A percentile compares a stretch with the other conserved stretches of the same genome.
These are phyloP conservation scores for Pisolithus marmoratus DNA, from an alignment of 768 basidiomycete genomes.

Conservation along the genomic window DNA sequence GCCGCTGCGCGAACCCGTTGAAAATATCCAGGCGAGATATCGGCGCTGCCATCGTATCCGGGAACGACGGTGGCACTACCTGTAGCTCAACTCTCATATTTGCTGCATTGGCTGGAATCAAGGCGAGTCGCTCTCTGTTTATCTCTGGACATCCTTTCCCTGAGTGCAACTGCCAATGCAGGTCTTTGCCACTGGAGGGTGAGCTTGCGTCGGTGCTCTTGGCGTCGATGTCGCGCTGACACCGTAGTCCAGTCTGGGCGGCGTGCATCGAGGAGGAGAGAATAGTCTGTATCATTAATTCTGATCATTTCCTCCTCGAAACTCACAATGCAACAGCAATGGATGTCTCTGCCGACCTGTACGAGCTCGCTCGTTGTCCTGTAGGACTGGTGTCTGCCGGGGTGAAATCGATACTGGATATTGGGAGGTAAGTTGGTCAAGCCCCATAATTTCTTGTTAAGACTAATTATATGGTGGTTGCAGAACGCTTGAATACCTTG, in stretches of 20 bases:
- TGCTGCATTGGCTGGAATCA: conserved; percentile 80
- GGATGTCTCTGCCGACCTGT: conserved; percentile 93
- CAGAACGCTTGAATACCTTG: conserved; percentile 79
- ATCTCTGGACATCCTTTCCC: neutral
- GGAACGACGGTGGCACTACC: conserved; percentile 75
- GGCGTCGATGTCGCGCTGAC: conserved; percentile 2
- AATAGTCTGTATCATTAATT: conserved; percentile 37
- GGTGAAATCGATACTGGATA: conserved; percentile 92
- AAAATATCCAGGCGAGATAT: conserved; percentile 82
- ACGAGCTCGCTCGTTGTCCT: conserved; percentile 82
- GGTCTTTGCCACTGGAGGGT: conserved; percentile 94
- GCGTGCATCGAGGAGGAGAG: conserved; percentile 77
- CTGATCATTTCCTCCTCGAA: neutral
- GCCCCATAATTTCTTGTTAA: neutral
- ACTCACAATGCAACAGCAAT: conserved; percentile 51
- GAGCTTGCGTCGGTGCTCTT: conserved; percentile 19
- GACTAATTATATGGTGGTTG: conserved; percentile 1
- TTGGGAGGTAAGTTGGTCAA: conserved; percentile 51
- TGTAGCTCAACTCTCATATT: conserved; percentile 72
- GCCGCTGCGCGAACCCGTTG: conserved; percentile 38
- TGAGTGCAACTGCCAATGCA: conserved; percentile 21
- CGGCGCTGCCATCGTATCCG: conserved; percentile 62
- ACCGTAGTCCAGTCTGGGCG: conserved; percentile 53
- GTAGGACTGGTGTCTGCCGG: conserved; percentile 92
- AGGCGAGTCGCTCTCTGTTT: conserved; percentile 35